Evolutionary conservation across 2,329 filamentous ascomycete species (phyloP), one percentile per base, ranked within the genome.

Genomic region (Penicillium sp.): DNA sequence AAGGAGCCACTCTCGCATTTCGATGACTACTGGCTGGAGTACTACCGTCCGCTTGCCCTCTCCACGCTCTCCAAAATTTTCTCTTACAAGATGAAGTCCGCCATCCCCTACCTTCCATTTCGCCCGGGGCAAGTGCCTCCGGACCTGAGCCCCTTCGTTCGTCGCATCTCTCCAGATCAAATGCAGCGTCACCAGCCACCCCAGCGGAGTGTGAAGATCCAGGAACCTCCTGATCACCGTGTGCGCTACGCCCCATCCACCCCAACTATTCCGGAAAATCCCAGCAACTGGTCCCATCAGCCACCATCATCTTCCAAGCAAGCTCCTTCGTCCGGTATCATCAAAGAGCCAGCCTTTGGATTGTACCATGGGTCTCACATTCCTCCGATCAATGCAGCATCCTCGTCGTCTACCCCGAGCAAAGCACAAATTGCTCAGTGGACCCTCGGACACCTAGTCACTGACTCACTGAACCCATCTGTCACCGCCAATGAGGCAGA

Each of bases 21-120:
- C 52, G 92, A 97, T 65, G 90, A 97, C 68, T 98, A 95, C 70
- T 98, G 93, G 93, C 77, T 93, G 6, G 93, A 98, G 67, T 97
- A 96, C 68, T 98, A 98, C 66, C 84, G 91, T 12, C 93, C 93
- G 0, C 79, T 88, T 6, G 88, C 88, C 0, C 74, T 97, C 1
- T 95, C 93, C 0, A 93, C 89, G 0, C 89, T 97, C 58, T 81
- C 85, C 12, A 98, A 96, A 66, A 87, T 96, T 67, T 96, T 95
- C 66, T 83, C 89, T 0, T 95, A 88, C 71, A 90, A 88, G 65
- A 88, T 97, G 80, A 95, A 92, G 64, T 91, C 88, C 0, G 93
- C 88, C 3, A 82, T 91, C 55, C 87, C 87, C 53, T 91, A 92
- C 65, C 86, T 92, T 9, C 79, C 50, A n/a, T 44, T 91, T 51